Evolutionary conservation across 768 basidiomycete genomes (phyloP), one percentile per base, ranked within the genome.

Genomic region (Clavulina sp.): DNA sequence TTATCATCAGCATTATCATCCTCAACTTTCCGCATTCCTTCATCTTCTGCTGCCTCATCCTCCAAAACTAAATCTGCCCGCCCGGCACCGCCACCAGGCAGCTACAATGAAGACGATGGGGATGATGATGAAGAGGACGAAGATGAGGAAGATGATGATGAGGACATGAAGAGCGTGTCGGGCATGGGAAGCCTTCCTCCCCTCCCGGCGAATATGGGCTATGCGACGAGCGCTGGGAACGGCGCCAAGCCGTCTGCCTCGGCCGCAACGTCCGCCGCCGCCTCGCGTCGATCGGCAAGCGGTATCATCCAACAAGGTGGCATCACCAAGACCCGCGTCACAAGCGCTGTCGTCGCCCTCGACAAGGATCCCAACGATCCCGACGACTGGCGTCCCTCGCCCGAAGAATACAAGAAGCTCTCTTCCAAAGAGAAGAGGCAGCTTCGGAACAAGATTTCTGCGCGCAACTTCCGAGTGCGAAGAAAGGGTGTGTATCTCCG

Each of bases 391-490:
- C 74, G 85, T 47, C 87, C 86, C 5, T 74, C 78, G 3, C 82
- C 89, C 0, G 93, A 95, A 57, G 89, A 91, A 56, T 95, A 96
- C 69, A 81, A 85, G 62, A 96, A 88, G 65, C 84, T 99, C 76
- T 78, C 78, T 4, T 82, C 80, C 60, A 96, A 93, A 68, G 92
- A 97, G 70, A 97, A 97, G 66, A 70, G 95, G 5, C 93, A 97
- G 64, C 69, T 97, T 40, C 65, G 93, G 48, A 99, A 99, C 70
- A 99, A 99, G 78, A 89, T 96, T 59, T 83, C 80, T 57, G 93
- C 93, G 0, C 70, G 92, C 50, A 95, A 93, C 63, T 96, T 96
- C 68, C 74, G 93, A n/a, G 85, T 89, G 28, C 70, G 93, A 33
- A 72, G 91, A 64, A 97, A 96, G 70, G 92, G 87, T 84, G 28